Conservation (phyloP, 2,329 filamentous ascomycete species). For the Fusarium nelsonii region DNA sequence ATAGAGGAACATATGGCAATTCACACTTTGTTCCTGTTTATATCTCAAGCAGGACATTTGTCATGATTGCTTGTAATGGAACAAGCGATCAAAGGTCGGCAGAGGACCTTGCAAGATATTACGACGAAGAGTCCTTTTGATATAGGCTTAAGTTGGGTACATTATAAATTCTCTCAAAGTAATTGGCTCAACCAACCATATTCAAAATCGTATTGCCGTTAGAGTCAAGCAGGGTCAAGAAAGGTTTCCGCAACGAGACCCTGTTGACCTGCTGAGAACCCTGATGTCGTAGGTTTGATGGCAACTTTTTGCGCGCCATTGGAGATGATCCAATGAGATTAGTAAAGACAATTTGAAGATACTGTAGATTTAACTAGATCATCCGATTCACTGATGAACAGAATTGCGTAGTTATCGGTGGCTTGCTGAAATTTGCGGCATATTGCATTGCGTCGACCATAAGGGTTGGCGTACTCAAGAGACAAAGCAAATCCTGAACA, state of each 20-base stretch:
- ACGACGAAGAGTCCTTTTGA: too few species aligned
- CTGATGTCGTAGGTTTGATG: conserved; percentile 12
- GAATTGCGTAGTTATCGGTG: too few species aligned
- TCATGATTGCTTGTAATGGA: too few species aligned
- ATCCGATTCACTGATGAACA: too few species aligned
- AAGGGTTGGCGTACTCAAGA: too few species aligned
- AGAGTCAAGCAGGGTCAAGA: background rate
- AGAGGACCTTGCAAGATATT: fast-evolving
- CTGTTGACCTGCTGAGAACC: conserved; percentile 21
- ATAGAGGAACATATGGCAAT: fast-evolving
- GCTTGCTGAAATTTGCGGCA: too few species aligned
- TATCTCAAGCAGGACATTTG: too few species aligned
- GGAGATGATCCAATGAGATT: background rate
- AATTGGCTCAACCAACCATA: background rate
- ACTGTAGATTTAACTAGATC: too few species aligned
- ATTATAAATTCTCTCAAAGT: conserved; percentile 9
- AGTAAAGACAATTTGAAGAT: background rate
- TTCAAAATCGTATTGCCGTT: background rate
- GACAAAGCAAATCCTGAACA: too few species aligned
- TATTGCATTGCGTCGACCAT: too few species aligned
- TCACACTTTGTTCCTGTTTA: too few species aligned
- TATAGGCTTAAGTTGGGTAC: fast-evolving
- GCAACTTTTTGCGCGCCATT: background rate
- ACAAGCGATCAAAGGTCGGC: too few species aligned
- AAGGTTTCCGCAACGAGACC: background rate